Evolutionary conservation across 805 yeast genomes (phyloP), one percentile per base, ranked within the genome.

Genomic region (Candida nemodendra): DNA sequence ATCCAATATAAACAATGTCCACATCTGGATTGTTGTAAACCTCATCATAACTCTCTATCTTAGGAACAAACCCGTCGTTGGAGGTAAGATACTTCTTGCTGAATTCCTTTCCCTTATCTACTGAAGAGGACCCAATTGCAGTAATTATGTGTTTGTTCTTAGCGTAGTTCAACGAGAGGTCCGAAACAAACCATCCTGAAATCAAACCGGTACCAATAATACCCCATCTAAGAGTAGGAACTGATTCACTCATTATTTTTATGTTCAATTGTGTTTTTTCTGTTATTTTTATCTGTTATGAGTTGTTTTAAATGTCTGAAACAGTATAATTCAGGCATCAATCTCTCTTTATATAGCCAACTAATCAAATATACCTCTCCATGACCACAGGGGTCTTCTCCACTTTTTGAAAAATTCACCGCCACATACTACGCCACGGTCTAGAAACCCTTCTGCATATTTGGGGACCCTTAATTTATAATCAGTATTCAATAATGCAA

Each of bases 1-100:
- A 64, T 3, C 79, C 81, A 26, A 77, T 60, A 48, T 77, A 77
- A 27, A 77, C 64, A n/a, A 69, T 61, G 37, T 76, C 73, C 27
- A 76, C 65, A 3, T 66, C 58, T 3, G 62, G 51, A 44, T 72
- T 66, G n/a, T 42, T 40, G 42, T 65, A 73, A 27, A 76, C 62
- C 2, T 71, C 73, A 13, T 66, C 66, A 47, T 77, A 76, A n/a
- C 41, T 41, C 7, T 47, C 55, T 28, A 59, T 28, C 2, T 8
- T 30, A 2, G 44, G 41, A 18, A 18, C 25, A n/a, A 39, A 30
- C 15, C 56, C 28, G 29, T 47, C 14, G 49, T 51, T 30, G 53
- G 24, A 32, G 30, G 28, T 18, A 30, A 44, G 14, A 23, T 15
- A 47, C 8, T 47, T 39, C 8, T 48, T 36, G 30, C 65, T 45